Base-by-base conservation (phyloP, 1,284 basidiomycete species). In the Ceratobasidium sp. region DNA sequence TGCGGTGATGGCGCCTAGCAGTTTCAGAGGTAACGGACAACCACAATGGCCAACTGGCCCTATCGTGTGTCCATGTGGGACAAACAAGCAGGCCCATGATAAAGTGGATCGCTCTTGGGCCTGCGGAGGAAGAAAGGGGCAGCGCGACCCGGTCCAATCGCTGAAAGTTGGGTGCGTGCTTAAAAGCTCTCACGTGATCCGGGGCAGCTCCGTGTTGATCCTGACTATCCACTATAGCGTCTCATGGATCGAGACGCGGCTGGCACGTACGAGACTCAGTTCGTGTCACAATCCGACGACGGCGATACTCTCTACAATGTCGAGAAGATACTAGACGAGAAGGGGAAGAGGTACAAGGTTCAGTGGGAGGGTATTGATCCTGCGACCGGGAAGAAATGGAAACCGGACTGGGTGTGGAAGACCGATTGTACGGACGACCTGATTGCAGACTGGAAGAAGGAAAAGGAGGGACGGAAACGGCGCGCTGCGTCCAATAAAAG, bases 301-400 rank as follows among this genome's bases (percentile, higher is more conserved):
- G 65, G 51, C 1, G 74, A 71, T 19, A 75, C 29, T 46, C 51
- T 75, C n/a, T 75, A 69, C 58, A 63, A 75, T 29, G 74, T 75
- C 46, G 74, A 75, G 31, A 43, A 49, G 48, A 75, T 75, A 24
- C 27, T 75, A 14, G 74, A 56, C 43, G 74, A 75, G 31, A 41
- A 27, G 16, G 74, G 74, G 29, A 39, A 49, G 31, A 69, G 59
- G 46, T 76, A 74, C 34, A 59, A 75, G 7, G 48, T 76, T 9
- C 68, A 76, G 51, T 76, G 76, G 76, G 74, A 64, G 29, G 76
- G 76, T 31, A 72, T 22, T 1, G 74, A 74, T 51, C 74, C 74
- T 11, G 54, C 13, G 9, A 71, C 74, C 19, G 62, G 62, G 24
- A 24, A 63, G 61, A 74, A 74, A 22, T 76, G 72, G 63, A 29